Conservation (phyloP, 2,329 filamentous ascomycete genomes). For the Esteya vermicola region DNA sequence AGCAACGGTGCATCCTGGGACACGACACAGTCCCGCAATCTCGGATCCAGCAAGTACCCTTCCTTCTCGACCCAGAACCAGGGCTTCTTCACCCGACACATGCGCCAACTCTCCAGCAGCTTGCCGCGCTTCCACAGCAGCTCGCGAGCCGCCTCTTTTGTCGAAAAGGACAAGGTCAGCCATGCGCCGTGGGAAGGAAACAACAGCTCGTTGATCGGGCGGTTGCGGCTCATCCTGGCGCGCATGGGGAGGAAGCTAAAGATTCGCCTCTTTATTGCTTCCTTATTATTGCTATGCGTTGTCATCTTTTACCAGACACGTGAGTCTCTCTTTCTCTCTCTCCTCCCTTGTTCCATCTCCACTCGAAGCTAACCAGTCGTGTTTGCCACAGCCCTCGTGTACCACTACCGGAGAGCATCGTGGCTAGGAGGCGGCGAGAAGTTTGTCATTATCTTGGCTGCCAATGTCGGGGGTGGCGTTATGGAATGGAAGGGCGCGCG, state of each 20-base stretch:
- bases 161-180: slow-evolving; percentile 65
- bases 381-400: slow-evolving; percentile 28
- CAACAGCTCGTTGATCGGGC: slow-evolving; percentile 30
- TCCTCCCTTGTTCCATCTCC: no score
- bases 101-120: slow-evolving; percentile 65
- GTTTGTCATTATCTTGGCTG: slow-evolving; percentile 82
- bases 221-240: slow-evolving; percentile 28
- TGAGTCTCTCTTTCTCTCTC: no score
- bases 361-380: slow-evolving; percentile 3
- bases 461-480: slow-evolving; percentile 89
- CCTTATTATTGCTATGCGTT: slow-evolving; percentile 46
- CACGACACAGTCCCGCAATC: slow-evolving; percentile 32
- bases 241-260: slow-evolving; percentile 52
- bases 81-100: slow-evolving; percentile 77
- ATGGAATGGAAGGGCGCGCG: slow-evolving; percentile 98
- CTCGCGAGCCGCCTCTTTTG: slow-evolving; percentile 30
- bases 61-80: slow-evolving; percentile 70
- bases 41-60: slow-evolving; percentile 59
- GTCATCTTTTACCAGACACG: slow-evolving; percentile 58
- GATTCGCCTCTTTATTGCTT: slow-evolving; percentile 42
- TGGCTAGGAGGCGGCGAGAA: slow-evolving; percentile 75
- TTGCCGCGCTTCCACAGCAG: slow-evolving; percentile 54
- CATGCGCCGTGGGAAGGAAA: slow-evolving; percentile 39
- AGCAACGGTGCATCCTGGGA: slow-evolving; percentile 59
- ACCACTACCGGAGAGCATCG: slow-evolving; percentile 56